Evolutionary conservation across 163 green algal genomes (phyloP), one percentile per base, ranked within the genome.

Genomic region (Scenedesmus sp.): DNA sequence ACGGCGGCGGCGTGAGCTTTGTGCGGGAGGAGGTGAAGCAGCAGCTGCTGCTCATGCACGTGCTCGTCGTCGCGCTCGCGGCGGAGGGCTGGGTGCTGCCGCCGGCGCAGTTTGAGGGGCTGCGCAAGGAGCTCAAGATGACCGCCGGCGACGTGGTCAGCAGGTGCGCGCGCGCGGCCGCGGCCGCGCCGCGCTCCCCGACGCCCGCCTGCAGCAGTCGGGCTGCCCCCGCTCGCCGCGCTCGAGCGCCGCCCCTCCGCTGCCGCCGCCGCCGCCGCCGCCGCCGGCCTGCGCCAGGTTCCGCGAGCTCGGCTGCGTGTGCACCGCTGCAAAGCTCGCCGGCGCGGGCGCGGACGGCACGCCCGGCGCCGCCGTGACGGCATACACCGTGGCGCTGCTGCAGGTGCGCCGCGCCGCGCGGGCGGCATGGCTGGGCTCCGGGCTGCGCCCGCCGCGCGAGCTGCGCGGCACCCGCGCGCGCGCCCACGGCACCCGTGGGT

Each of bases 31-130:
- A 60, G 34, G 54, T 33, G 3, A 79, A 85, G 56, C 60, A 58
- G 44, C 26, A 77, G 34, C 54, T 91, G 77, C 60, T 88, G 77
- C 51, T 87, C 57, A 66, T 83, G 58, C 87, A 91, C 63, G 44
- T 88, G 29, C 67, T 91, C 33, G 83, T 89, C 15, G 56, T 86
- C 2, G 85, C 83, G 45, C 67, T 91, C 31, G 70, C 87, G 9
- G 69, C 72, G 18, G 87, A 91, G 72, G 85, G 84, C 56, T 84
- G 79, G 34, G 51, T 56, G 20, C 63, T 91, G 77, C 71, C 77
- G 17, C 34, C 65, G 10, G 39, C 64, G 17, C 70, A 84, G 57
- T 89, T 91, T 60, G 83, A 91, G 24, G 70, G 17, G 17, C 77
- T 91, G 71, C 60, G 81, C 4, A n/a, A 34, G 5, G 44, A 77